Base-by-base conservation (phyloP, 2,329 filamentous ascomycete species). In the Ustilaginoidea virens region DNA sequence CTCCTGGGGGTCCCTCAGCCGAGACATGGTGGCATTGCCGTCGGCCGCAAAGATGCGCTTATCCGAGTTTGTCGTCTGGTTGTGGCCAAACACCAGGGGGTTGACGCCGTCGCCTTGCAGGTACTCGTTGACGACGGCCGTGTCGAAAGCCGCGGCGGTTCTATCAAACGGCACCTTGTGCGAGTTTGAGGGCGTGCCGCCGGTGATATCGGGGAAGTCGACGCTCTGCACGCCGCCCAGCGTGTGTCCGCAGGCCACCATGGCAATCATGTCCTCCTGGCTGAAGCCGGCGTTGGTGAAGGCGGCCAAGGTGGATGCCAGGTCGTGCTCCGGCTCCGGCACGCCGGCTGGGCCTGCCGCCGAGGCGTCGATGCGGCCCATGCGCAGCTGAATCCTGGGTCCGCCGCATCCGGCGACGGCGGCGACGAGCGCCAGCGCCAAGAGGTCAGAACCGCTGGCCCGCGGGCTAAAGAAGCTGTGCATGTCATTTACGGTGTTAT, bases 181-280 rank as follows among this genome's bases (percentile, higher is more conserved):
- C n/a, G n/a, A n/a, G n/a, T n/a, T n/a, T n/a, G n/a, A n/a, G n/a
- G n/a, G n/a, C n/a, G n/a, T n/a, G n/a, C n/a, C n/a, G n/a, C n/a
- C n/a, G n/a, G n/a, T n/a, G 27, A 44, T 44, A 13, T 43, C 28
- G 4, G 41, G 42, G 26, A 42, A 43, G 23, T 45, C 39, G 15
- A 33, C 32, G 14, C 42, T 40, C 16, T 44, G 42, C 17, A 44
- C 39, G 14, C 42, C 42, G 26, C 42, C 42, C 6, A 45, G 33
- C 2, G 40, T 42, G 28, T 45, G 42, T 3, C 41, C 41, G 17
- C 42, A 45, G 11, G 41, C 42, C 7, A 45, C 40, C 15, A 44
- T 23, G 3, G 35, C 36, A 31, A 44, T 44, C 42, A 44, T 45
- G 23, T 45, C 42, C 13, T 28, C 25, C 15, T 34, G 26, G 14